Conservation (phyloP, 768 basidiomycete species). For the Pleurotus giganteus region DNA sequence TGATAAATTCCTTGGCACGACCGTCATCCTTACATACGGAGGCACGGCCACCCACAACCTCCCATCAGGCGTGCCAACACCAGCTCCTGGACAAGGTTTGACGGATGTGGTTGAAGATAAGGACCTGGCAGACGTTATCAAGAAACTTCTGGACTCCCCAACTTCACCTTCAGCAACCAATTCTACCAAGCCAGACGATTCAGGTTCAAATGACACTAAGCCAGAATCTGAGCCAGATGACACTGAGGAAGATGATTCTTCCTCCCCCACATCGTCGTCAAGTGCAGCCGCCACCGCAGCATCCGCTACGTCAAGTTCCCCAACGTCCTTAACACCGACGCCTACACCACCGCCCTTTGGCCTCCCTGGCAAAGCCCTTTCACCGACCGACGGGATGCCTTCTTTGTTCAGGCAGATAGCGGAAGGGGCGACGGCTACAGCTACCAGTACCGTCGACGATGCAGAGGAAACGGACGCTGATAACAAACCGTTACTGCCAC, state of each 20-base stretch:
- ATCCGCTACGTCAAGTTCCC: not conserved
- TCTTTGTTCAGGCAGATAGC: not conserved
- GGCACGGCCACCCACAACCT: not conserved
- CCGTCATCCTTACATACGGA: constrained; percentile 6
- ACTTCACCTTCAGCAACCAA: not conserved
- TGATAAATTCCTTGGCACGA: not conserved
- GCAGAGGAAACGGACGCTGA: not conserved
- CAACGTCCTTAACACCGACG: not conserved
- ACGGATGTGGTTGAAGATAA: constrained; percentile 2
- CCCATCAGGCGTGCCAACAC: not conserved
- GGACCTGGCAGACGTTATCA: not conserved
- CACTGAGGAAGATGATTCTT: not conserved
- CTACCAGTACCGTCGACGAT: not conserved
- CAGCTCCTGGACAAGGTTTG: constrained; percentile 4
- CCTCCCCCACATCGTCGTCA: not conserved
- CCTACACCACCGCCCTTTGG: not conserved
- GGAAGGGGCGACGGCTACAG: not conserved
- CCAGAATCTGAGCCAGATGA: not conserved
- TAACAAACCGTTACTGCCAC: not conserved
- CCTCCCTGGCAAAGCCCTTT: not conserved
- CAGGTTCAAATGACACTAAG: not conserved
- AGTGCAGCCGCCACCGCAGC: not conserved
- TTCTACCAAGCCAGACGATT: not conserved
- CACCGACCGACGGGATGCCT: not conserved
- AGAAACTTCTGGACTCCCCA: not conserved